A percentile compares a stretch with the other conserved stretches of the same genome.
Evolutionary conservation across 1,284 basidiomycete species (phyloP).

Genomic region (Trametes hirsuta): DNA sequence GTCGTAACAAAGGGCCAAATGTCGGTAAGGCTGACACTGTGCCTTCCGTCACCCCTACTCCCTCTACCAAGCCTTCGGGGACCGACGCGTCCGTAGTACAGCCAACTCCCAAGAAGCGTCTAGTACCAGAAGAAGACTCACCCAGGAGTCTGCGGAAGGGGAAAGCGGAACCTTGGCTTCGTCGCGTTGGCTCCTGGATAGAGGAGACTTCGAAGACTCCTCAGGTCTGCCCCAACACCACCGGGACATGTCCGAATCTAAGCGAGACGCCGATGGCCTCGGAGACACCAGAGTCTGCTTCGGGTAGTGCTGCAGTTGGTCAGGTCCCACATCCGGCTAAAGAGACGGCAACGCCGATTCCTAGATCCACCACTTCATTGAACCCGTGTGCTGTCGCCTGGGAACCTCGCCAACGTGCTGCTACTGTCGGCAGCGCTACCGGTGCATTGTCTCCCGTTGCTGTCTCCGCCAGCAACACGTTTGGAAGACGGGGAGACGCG

Average conservation of each 20-base stretch:
- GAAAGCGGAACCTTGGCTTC: slow-evolving; percentile 13
- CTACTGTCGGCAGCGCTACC: neutral
- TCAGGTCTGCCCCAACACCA: neutral
- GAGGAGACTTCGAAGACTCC: neutral
- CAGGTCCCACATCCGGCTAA: neutral
- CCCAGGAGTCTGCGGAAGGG: neutral
- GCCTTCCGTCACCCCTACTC: neutral
- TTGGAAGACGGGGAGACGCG: too few relatives aligned
- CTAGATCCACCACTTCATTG: neutral
- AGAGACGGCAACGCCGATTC: neutral
- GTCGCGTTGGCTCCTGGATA: slow-evolving; percentile 17
- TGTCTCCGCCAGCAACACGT: too few relatives aligned
- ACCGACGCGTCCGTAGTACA: neutral
- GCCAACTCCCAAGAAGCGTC: neutral
- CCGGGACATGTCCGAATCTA: too few relatives aligned
- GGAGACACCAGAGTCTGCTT: neutral
- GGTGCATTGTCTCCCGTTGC: too few relatives aligned
- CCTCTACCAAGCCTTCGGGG: neutral
- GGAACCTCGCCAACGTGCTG: slow-evolving; percentile 2
- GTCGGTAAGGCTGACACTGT: neutral
- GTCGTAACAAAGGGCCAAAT: neutral
- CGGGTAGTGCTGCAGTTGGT: neutral
- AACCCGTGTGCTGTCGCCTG: slow-evolving; percentile 12
- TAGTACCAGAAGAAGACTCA: neutral
- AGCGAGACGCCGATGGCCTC: neutral